Evolutionary conservation across 1,284 basidiomycete species (phyloP), one percentile per base, ranked within the genome.

Genomic region (Moesziomyces globuligerus): DNA sequence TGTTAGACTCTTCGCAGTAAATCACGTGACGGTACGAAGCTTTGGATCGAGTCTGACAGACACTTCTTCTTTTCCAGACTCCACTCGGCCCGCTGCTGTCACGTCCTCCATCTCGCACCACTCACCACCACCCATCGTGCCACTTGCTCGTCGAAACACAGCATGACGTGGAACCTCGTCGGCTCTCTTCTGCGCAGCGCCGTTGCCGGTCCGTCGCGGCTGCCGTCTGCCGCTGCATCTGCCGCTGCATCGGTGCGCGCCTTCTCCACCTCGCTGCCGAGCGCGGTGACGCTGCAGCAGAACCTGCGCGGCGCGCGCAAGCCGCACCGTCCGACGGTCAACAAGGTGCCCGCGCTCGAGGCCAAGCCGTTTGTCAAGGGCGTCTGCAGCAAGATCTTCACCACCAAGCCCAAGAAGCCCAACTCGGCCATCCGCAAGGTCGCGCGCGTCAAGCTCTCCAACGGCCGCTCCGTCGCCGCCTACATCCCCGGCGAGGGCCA

Each of bases 371-470:
- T 81, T 58, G 79, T 81, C 38, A 81, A 81, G 53, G 80, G 80
- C 34, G 80, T 81, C 3, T 81, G 80, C 66, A 68, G 72, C 47
- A 75, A 76, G 38, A 77, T 82, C 55, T 82, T 80, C 47, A 82
- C 80, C 32, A 78, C 78, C 29, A 93, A 91, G 81, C 96, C 96
- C 23, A 97, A 94, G 86, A 99, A 99, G 83, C 96, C 96, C 71
- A 99, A 99, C 85, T 98, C 95, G 39, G 94, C 94, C 41, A 93
- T 97, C 80, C 91, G 96, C 67, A 98, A 98, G 85, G 92, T 98
- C 60, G 94, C 94, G 39, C 88, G 92, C 81, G 90, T 99, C 74
- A 95, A 95, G 85, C 86, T 98, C 47, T 88, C 90, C 29, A 95
- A 91, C 29, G 96, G 96, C 48, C 90, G 92, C 83, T 90, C 89